Conservation (phyloP, 2,329 filamentous ascomycete species). For the Aspergillus bombycis region DNA sequence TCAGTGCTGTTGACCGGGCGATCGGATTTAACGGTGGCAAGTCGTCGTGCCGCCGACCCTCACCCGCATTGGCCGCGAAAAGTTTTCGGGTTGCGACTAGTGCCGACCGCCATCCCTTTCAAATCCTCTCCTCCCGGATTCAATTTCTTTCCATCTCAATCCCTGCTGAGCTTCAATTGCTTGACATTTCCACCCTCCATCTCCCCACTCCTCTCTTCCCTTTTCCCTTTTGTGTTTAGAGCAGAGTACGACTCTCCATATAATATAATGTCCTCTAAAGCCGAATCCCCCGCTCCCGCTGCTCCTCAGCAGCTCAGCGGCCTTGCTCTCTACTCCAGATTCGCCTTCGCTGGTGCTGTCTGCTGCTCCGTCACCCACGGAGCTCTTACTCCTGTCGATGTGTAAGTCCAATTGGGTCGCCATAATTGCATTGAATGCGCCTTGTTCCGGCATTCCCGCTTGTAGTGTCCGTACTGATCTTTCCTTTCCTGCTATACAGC, state of each 20-base stretch:
- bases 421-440: slow-evolving; percentile 7
- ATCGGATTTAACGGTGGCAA: slow-evolving; percentile 26
- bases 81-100: slow-evolving; percentile 36
- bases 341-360: slow-evolving; percentile 95
- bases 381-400: slow-evolving; percentile 95
- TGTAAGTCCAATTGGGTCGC: slow-evolving; percentile 68
- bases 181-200: slow-evolving; percentile 14
- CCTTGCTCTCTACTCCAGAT: slow-evolving; percentile 84
- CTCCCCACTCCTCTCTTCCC: slow-evolving; percentile 18
- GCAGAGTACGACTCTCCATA: slow-evolving; percentile 13
- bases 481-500: slow-evolving; percentile 53
- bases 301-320: slow-evolving; percentile 56
- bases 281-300: slow-evolving; percentile 49
- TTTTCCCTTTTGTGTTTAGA: slow-evolving; percentile 22
- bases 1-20: slow-evolving; percentile 19
- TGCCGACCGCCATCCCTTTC: slow-evolving; percentile 31
- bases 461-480: background rate
- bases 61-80: slow-evolving; percentile 34
- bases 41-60: slow-evolving; percentile 18
- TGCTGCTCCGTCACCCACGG: slow-evolving; percentile 99
- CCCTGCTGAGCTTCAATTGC: slow-evolving; percentile 25
- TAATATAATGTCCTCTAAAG: slow-evolving; percentile 42
- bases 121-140: slow-evolving; percentile 26
- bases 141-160: slow-evolving; percentile 23
- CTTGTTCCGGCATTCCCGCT: background rate